Evolutionary conservation across 2,329 filamentous ascomycete genomes (phyloP), one percentile per base, ranked within the genome.

Genomic region (Sporothrix phasma): DNA sequence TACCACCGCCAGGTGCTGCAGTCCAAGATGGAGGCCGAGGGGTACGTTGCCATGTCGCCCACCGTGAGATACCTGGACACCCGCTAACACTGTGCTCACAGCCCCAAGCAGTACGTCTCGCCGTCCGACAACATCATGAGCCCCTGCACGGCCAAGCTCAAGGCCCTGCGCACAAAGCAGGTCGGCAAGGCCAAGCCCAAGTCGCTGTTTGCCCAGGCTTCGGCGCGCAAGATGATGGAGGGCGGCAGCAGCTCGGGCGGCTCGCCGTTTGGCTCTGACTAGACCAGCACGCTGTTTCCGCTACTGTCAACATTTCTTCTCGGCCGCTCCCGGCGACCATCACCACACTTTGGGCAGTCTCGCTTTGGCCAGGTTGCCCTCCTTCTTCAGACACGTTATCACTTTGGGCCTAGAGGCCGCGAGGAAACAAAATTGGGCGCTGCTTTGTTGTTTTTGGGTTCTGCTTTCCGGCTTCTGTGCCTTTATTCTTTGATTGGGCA

Each of bases 61-160:
- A 13, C 1, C 8, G 6, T 15, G 1, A 4, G 1, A 1, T 37
- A 17, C 7, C 24, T 8, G 24, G 3, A 29, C 46, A 47, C 46
- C 15, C 24, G 22, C 34, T 56, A 24, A 65, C 31, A 6, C n/a
- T 41, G 17, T 3, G 7, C 47, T 15, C 6, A 5, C 60, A 72
- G 69, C 54, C 69, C 68, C 67, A 73, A 70, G 67, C 70, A 68
- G 70, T 93, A 92, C 76, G 80, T 92, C 74, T 92, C 88, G 19
- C 90, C 90, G 2, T 92, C 89, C n/a, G 90, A 95, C 76, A 86
- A 85, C 76, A 92, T 95, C 79, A 89, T 92, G 86, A 92, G 88
- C 70, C 90, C 90, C 41, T 92, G 89, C 76, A 89, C 87, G 19
- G 87, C 89, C 75, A 94, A 94, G 81, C 83, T 94, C 71, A 88